Conservation (phyloP, 805 yeast genomes). For the Saccharomyces cerevisiae region DNA sequence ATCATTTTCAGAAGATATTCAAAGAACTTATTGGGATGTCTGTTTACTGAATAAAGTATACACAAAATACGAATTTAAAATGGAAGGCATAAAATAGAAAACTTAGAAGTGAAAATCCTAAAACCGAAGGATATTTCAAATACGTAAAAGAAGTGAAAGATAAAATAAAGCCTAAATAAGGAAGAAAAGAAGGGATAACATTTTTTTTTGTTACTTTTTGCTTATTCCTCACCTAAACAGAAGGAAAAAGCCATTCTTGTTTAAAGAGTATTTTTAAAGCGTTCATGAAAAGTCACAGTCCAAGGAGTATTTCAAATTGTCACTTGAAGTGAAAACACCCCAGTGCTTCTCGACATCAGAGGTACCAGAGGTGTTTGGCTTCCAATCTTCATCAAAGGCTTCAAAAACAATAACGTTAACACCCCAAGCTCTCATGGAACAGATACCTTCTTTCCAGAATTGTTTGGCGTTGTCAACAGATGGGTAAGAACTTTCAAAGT, state of each 20-base stretch:
- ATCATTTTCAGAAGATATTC: not conserved
- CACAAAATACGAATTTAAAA: not conserved
- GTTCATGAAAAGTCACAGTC: constrained; percentile 36
- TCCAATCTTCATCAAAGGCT: constrained; percentile 95
- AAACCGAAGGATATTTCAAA: not conserved
- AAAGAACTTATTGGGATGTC: not conserved
- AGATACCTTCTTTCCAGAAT: constrained; percentile 83
- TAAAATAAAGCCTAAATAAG: not conserved
- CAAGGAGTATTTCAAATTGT: constrained; percentile 39
- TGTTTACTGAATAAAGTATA: not conserved
- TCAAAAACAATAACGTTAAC: constrained; percentile 86
- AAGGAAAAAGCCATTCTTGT: not conserved
- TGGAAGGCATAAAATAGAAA: not conserved
- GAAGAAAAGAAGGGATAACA: not conserved
- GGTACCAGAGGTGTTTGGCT: constrained; percentile 83
- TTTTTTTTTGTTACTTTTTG: not conserved
- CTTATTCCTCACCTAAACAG: not conserved
- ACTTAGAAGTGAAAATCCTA: not conserved
- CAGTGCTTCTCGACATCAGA: constrained; percentile 85
- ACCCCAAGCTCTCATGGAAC: constrained; percentile 96
- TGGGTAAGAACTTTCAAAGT: constrained; percentile 60
- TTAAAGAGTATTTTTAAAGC: not conserved
- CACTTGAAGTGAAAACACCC: constrained; percentile 71
- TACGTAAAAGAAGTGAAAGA: not conserved
- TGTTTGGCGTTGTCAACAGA: constrained; percentile 60